Evolutionary conservation across 805 yeast genomes (phyloP), one percentile per base, ranked within the genome.

Genomic region (Yamadazyma insecticola): DNA sequence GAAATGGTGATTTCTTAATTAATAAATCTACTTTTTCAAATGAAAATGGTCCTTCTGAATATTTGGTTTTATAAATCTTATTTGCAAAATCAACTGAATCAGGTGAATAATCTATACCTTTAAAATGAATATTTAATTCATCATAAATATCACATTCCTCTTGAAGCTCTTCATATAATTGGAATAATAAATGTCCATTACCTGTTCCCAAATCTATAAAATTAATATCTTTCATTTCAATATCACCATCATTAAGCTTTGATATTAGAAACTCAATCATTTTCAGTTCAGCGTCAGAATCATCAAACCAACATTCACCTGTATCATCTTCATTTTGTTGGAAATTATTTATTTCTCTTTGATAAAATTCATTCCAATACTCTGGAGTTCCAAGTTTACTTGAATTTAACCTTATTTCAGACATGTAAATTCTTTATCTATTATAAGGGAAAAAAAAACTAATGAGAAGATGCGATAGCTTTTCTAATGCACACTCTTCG

Each of bases 261-360:
- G 75, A 75, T 12, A 67, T 58, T 5, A 90, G 53, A 47, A 81
- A 89, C 29, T 76, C 75, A n/a, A 83, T 69, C 77, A 92, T 81
- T 50, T 78, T 81, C 37, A 67, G 70, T 50, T 90, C 97, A 0
- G 98, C 97, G 48, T 82, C 88, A n/a, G 84, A 81, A 48, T 92
- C 98, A 43, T 83, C 78, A 56, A 92, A 92, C 98, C 98, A 92
- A 54, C 89, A 75, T 55, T 92, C 97, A 2, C 99, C 99, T 0
- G 88, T 79, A 53, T 92, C 97, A 13, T 81, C 70, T 12, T 82
- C 76, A 51, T 90, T 84, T 17, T 74, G 74, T 23, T 65, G 56
- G 48, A 84, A 90, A 57, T 90, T 90, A 16, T 53, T 46, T 40
- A 75, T 72, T 50, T 90, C 98, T 13, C 74, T 50, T 25, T 74